phyloP scores from a whole-genome alignment of 2,329 filamentous ascomycete species.

The Aspergillus brasiliensis region DNA sequence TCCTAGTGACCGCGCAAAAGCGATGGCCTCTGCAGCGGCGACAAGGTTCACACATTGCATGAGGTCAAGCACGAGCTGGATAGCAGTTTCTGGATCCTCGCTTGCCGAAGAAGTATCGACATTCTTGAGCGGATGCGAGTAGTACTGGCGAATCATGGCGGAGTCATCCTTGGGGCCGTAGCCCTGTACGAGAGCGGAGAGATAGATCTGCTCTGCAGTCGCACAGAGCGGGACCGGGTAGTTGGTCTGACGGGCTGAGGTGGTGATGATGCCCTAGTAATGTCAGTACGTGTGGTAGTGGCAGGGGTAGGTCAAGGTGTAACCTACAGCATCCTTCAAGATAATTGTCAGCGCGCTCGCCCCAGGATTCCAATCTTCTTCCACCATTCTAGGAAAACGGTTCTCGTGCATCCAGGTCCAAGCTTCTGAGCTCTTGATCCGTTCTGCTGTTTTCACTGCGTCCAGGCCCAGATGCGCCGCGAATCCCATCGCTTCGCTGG shows the following conservation, averaged over 20 bases:
- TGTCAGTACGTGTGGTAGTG: background rate
- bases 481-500: constrained; percentile 63
- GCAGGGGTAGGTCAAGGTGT: background rate
- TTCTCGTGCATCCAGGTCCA: constrained; percentile 67
- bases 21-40: constrained; percentile 51
- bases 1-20: constrained; percentile 49
- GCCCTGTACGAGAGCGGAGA: constrained; percentile 61
- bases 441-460: constrained; percentile 44
- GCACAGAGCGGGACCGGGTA: constrained; percentile 65
- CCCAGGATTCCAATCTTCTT: constrained; percentile 55
- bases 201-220: constrained; percentile 66
- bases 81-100: constrained; percentile 36
- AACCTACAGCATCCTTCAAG: constrained; percentile 56
- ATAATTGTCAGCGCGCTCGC: constrained; percentile 64
- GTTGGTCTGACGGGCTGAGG: constrained; percentile 59
- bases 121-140: constrained; percentile 42
- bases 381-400: constrained; percentile 58
- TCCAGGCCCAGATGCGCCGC: constrained; percentile 60
- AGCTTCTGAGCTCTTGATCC: constrained; percentile 51
- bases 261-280: constrained; percentile 64
- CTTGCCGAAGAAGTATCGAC: constrained; percentile 35
- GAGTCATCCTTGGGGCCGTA: constrained; percentile 59
- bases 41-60: constrained; percentile 53
- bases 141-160: constrained; percentile 58
- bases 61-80: constrained; percentile 47